Conservation (phyloP, 140 eudicot genomes). For the Anethum foeniculum region DNA sequence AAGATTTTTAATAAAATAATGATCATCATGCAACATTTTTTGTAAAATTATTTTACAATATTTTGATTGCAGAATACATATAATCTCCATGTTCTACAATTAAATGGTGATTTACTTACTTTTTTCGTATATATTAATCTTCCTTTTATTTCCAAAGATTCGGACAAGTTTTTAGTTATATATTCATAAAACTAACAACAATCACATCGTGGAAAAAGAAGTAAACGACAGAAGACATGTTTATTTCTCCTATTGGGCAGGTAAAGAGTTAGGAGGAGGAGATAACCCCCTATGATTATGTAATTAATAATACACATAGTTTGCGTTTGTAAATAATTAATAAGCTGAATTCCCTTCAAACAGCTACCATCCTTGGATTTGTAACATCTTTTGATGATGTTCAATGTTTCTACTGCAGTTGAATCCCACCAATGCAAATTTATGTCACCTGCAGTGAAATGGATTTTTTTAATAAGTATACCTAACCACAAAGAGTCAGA, state of each 20-base stretch:
- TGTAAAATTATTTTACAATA: too few relatives aligned
- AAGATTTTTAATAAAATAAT: too few relatives aligned
- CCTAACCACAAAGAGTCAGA: not conserved
- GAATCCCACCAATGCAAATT: not conserved
- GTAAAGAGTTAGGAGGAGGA: not conserved
- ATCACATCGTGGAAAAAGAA: too few relatives aligned
- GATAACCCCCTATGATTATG: not conserved
- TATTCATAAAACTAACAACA: too few relatives aligned
- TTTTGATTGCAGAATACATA: too few relatives aligned
- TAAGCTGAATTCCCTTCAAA: not conserved
- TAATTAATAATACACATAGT: not conserved
- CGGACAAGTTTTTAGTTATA: too few relatives aligned
- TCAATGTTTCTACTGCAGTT: not conserved
- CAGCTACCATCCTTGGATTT: not conserved
- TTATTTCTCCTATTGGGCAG: not conserved
- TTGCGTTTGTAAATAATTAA: not conserved
- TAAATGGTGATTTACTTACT: too few relatives aligned
- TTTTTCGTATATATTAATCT: too few relatives aligned
- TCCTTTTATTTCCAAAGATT: too few relatives aligned
- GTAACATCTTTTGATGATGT: not conserved
- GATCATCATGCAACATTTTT: too few relatives aligned
- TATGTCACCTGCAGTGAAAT: not conserved
- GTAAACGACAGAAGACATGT: too few relatives aligned
- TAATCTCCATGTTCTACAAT: too few relatives aligned
- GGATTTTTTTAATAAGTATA: not conserved